A percentile compares a stretch with the other conserved stretches of the same genome.
Evolutionary conservation across 1,284 basidiomycete species (phyloP).

Genomic region (Meripilus lineatus): DNA sequence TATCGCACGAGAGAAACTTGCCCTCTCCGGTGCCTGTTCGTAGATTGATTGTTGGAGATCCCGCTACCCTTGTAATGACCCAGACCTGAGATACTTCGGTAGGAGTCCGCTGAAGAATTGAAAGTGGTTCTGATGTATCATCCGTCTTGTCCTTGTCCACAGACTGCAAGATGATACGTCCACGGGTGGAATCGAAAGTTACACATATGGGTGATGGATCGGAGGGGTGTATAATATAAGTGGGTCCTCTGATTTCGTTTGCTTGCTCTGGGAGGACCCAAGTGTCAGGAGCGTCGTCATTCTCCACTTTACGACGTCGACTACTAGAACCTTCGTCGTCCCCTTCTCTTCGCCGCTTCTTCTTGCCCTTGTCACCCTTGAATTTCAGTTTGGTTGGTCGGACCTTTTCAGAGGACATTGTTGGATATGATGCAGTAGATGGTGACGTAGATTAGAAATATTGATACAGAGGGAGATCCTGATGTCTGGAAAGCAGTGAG

Average conservation of each 20-base stretch:
- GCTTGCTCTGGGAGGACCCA: conserved; percentile 76
- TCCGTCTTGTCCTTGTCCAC: conserved; percentile 58
- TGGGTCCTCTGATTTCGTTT: conserved; percentile 75
- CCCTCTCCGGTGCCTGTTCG: conserved; percentile 81
- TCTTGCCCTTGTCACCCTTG: conserved; percentile 87
- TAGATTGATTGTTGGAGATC: conserved; percentile 76
- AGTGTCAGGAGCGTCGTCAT: conserved; percentile 61
- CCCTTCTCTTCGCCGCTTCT: conserved; percentile 57
- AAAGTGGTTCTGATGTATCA: conserved; percentile 32
- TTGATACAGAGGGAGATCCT: neutral
- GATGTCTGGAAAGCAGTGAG: no score
- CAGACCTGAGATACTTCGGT: conserved; percentile 82
- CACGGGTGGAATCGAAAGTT: conserved; percentile 75
- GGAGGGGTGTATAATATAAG: conserved; percentile 75
- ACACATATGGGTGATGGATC: conserved; percentile 70
- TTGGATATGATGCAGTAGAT: neutral
- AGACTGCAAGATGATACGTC: conserved; percentile 56
- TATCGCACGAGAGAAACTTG: conserved; percentile 82
- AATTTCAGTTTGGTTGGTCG: conserved; percentile 76
- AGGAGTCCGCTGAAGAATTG: conserved; percentile 59
- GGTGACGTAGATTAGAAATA: neutral
- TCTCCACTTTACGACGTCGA: conserved; percentile 43
- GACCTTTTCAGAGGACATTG: conserved; percentile 49
- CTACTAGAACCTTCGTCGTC: conserved; percentile 41
- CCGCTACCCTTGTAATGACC: conserved; percentile 80